phyloP scores from a whole-genome alignment of 2,329 filamentous ascomycete species.

The Aspergillus sp. region DNA sequence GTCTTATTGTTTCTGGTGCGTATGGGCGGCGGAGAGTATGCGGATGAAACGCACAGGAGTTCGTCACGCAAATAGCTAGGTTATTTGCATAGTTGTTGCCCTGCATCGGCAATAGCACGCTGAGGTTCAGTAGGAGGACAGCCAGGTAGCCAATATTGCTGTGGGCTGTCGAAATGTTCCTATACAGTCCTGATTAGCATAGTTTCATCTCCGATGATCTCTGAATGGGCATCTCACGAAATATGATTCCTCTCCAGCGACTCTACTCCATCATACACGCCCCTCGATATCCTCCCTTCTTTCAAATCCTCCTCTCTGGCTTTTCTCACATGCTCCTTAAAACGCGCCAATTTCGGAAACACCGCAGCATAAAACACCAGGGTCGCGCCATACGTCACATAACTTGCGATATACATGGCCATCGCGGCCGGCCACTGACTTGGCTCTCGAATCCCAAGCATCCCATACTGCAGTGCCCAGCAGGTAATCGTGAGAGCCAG shows the following conservation, averaged over 20 bases:
- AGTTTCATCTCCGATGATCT: not conserved
- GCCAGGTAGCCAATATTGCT: slow-evolving; percentile 50
- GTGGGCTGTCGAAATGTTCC: slow-evolving; percentile 49
- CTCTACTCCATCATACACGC: slow-evolving; percentile 47
- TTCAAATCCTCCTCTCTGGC: slow-evolving; percentile 47
- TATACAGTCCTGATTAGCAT: slow-evolving; percentile 20
- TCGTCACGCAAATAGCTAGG: slow-evolving; percentile 46
- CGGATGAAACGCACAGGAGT: slow-evolving; percentile 39
- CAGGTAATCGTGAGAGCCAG: slow-evolving; percentile 46
- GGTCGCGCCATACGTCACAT: slow-evolving; percentile 47
- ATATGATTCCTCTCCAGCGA: slow-evolving; percentile 50
- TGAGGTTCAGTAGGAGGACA: slow-evolving; percentile 45
- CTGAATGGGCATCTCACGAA: slow-evolving; percentile 27
- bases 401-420: slow-evolving; percentile 47
- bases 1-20: not conserved
- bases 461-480: slow-evolving; percentile 48
- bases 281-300: slow-evolving; percentile 43
- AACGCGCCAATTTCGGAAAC: slow-evolving; percentile 46
- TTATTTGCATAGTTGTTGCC: slow-evolving; percentile 45
- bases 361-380: slow-evolving; percentile 50
- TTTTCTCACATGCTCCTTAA: slow-evolving; percentile 48
- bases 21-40: not conserved
- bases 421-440: slow-evolving; percentile 48
- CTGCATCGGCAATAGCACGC: slow-evolving; percentile 45
- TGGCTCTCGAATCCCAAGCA: slow-evolving; percentile 43